These are phyloP conservation scores for Iris macrosiphon DNA, from an alignment of 106 monocot genomes.

Conservation along the genomic window DNA sequence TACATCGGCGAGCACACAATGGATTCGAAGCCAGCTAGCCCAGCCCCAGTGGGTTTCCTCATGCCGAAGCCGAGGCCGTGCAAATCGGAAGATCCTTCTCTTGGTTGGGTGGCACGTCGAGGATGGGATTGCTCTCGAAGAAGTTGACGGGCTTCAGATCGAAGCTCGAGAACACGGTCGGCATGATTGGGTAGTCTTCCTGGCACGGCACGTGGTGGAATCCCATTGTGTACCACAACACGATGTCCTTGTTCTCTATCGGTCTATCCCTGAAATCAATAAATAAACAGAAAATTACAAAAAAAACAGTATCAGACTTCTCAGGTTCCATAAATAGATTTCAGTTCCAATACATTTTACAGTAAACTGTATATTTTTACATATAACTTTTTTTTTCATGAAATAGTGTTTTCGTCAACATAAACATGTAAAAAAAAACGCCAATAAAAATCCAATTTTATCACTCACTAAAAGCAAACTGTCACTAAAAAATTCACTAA, in stretches of 20 bases:
- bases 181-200: conserved; percentile 84
- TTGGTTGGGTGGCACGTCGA: conserved; percentile 31
- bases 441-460: no score
- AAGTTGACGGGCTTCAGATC: conserved; percentile 91
- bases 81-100: conserved; percentile 61
- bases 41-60: no score
- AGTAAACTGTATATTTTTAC: no score
- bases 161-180: conserved; percentile 68
- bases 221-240: conserved; percentile 71
- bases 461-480: no score
- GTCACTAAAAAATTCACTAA: no score
- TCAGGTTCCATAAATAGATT: not conserved
- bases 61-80: conserved; percentile 15
- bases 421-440: no score
- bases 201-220: conserved; percentile 66
- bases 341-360: not conserved
- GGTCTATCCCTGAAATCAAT: conserved; percentile 31
- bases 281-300: not conserved
- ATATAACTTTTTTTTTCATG: no score
- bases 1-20: no score
- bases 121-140: conserved; percentile 82
- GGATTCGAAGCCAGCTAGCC: no score
- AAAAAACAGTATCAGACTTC: no score
- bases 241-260: conserved; percentile 69
- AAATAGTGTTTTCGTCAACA: no score